Percentiles rank a stretch among this genome's conserved stretches.
Conservation (phyloP, 1,284 basidiomycete genomes). For the Somion occarium region DNA sequence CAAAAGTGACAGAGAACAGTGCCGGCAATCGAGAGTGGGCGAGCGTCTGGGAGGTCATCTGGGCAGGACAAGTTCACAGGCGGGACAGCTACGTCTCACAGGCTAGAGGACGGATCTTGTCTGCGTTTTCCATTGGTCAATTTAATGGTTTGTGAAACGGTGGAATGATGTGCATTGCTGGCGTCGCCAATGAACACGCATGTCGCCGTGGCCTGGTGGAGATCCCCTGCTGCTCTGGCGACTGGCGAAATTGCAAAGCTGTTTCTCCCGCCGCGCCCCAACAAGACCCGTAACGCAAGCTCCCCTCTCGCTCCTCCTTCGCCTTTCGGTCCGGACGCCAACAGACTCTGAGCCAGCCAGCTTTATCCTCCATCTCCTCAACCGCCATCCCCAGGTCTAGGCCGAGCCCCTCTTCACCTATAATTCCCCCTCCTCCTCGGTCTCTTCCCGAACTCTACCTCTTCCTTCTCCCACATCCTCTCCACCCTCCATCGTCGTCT, state of each 20-base stretch:
- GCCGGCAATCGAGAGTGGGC: neutral
- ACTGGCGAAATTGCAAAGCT: too few relatives aligned
- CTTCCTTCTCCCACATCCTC: constrained; percentile 4
- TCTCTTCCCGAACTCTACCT: constrained; percentile 4
- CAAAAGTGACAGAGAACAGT: too few relatives aligned
- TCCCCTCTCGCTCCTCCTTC: neutral
- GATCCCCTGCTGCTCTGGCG: too few relatives aligned
- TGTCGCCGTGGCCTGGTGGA: too few relatives aligned
- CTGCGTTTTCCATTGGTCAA: neutral
- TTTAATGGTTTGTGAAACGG: neutral
- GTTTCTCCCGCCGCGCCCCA: neutral
- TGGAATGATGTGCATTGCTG: neutral
- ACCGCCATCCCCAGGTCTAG: neutral
- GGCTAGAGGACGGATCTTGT: neutral
- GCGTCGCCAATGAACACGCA: too few relatives aligned
- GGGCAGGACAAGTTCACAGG: neutral
- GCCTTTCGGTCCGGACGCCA: neutral
- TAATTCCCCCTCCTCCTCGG: constrained; percentile 11
- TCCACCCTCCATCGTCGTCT: neutral
- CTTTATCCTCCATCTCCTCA: neutral
- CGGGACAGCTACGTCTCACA: neutral
- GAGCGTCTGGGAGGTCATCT: neutral
- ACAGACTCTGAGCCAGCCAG: neutral
- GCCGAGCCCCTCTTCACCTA: neutral
- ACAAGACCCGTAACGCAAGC: neutral